Conservation (phyloP, 2,329 filamentous ascomycete genomes). For the Penicillium sp. region DNA sequence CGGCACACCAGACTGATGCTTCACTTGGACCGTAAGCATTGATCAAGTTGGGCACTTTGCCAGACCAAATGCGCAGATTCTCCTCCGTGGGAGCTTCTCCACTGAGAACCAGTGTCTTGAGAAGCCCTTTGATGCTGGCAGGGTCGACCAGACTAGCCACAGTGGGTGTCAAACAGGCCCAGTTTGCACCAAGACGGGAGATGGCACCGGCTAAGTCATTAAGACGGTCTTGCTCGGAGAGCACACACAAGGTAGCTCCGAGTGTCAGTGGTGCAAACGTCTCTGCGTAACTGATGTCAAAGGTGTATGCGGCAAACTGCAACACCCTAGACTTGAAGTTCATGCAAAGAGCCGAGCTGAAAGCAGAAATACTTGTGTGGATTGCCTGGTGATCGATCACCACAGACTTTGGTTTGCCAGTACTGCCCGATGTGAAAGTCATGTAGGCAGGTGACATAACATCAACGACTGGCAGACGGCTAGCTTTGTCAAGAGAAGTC, state of each 20-base stretch:
- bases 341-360: constrained; percentile 7
- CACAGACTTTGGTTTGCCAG: constrained; percentile 19
- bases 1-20: constrained; percentile 2
- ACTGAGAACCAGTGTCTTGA: constrained; percentile 5
- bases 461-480: background rate
- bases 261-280: constrained; percentile 33
- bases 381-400: constrained; percentile 13
- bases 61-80: constrained; percentile 8
- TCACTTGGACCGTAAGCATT: constrained; percentile 13
- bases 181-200: constrained; percentile 1
- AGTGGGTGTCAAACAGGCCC: constrained; percentile 4
- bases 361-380: constrained; percentile 5
- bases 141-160: constrained; percentile 4
- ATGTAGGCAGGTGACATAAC: constrained; percentile 23
- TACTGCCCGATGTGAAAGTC: constrained; percentile 43
- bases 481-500: background rate
- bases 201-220: constrained; percentile 8
- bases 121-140: background rate
- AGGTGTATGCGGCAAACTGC: constrained; percentile 38
- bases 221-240: constrained; percentile 35
- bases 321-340: constrained; percentile 13
- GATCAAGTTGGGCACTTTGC: constrained; percentile 5
- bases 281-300: constrained; percentile 34
- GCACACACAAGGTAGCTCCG: constrained; percentile 43
- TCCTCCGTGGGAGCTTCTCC: constrained; percentile 7